Base-by-base conservation (phyloP, 208 protist species). In the Angomonas ambiguus region DNA sequence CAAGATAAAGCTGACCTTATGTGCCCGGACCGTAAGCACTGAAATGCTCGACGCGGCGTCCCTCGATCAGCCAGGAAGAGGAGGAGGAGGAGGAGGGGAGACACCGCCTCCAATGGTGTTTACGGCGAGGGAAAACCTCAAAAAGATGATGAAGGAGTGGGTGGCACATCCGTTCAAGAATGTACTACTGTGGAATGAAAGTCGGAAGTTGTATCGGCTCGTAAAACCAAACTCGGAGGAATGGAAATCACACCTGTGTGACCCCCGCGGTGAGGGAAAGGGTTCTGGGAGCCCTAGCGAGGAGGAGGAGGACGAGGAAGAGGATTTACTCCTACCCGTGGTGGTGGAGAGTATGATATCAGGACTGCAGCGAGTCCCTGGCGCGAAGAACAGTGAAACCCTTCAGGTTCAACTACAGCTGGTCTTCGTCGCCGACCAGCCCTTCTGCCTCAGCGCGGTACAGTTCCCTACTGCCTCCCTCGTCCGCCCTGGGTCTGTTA, bases 131-230 rank as follows among this genome's bases (percentile, higher is more conserved):
- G 72, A 70, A 13, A 67, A 65, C 20, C 65, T 91, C 11, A 91
- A 88, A 68, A 38, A 51, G 11, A 87, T 79, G 58, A 49, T 87
- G 48, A 81, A 75, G 59, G 42, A 72, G 65, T 91, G 84, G 84
- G 68, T 85, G 32, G n/a, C 79, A 27, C 74, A 81, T 45, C 80
- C 84, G 18, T 34, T 80, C 11, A 67, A 65, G 16, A 34, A 78
- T 18, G 83, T 77, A 51, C 69, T 65, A 22, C 80, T 91, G 69
- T 69, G 77, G 10, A 83, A 87, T 55, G 84, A 87, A 51, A 72
- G 75, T 63, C 80, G 80, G 22, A 41, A 65, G 13, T 49, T 73
- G 32, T 30, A 60, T 18, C 20, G 33, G 5, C 32, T 57, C 13
- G 33, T 65, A 65, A 49, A 25, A 2, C 58, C 34, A 16, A 35